phyloP scores from a whole-genome alignment of 306 rosid genomes.

The Albizia julibrissin region DNA sequence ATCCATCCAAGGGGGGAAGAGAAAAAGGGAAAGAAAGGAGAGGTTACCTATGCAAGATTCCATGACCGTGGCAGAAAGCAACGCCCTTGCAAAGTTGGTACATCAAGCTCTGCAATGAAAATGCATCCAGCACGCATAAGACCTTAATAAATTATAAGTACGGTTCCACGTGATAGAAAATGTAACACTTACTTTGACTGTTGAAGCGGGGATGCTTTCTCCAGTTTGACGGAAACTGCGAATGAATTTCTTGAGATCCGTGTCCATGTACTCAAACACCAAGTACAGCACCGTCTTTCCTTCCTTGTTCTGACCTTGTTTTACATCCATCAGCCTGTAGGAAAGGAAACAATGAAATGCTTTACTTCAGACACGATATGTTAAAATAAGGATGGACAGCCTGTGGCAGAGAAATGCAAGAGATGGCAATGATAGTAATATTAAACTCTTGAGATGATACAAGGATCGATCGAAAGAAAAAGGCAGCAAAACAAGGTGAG shows the following conservation, averaged over 20 bases:
- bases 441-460: not conserved
- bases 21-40: not conserved
- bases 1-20: not conserved
- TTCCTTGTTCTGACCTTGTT: conserved; percentile 90
- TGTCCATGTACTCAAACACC: conserved; percentile 93
- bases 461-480: not conserved
- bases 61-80: conserved; percentile 97
- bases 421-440: not conserved
- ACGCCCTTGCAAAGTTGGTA: conserved; percentile 95
- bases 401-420: not conserved
- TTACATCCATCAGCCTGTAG: conserved; percentile 78
- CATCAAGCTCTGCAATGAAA: conserved; percentile 67
- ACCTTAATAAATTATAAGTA: not conserved
- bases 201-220: conserved; percentile 47
- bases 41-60: conserved; percentile 79
- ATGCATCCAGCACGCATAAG: not conserved
- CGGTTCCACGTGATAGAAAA: not conserved
- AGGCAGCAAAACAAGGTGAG: not conserved
- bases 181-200: conserved; percentile 49
- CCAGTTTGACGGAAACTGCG: conserved; percentile 69
- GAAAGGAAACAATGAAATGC: not conserved
- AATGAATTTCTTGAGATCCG: conserved; percentile 85
- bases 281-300: conserved; percentile 88
- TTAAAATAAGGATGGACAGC: not conserved
- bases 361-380: not conserved